A percentile compares a stretch with the other conserved stretches of the same genome.
Conservation (phyloP, 306 rosid genomes). For the Vigna nakashimae region DNA sequence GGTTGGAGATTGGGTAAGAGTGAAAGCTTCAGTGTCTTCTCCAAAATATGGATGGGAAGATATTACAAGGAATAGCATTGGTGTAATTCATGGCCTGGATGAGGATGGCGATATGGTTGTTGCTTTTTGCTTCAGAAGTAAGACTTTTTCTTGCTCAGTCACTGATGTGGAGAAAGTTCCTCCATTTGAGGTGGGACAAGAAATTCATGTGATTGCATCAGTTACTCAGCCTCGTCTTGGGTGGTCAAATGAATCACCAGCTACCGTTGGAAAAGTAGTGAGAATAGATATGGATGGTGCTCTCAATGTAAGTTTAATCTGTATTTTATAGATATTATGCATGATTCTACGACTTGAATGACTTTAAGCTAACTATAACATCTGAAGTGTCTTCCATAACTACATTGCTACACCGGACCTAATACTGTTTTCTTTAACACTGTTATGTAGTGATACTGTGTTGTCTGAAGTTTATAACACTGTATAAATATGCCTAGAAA, state of each 20-base stretch:
- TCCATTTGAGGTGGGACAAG: constrained; percentile 90
- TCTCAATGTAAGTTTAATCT: constrained; percentile 77
- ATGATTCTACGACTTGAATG: not conserved
- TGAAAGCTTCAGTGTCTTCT: constrained; percentile 95
- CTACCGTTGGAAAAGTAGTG: constrained; percentile 85
- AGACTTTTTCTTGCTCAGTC: constrained; percentile 86
- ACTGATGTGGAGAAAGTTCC: constrained; percentile 95
- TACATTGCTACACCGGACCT: constrained; percentile 20
- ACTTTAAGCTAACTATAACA: constrained; percentile 9
- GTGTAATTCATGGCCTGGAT: constrained; percentile 92
- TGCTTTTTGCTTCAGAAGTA: constrained; percentile 98
- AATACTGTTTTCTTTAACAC: constrained; percentile 10
- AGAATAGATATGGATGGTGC: constrained; percentile 97
- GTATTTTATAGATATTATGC: constrained; percentile 26
- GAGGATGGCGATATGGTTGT: constrained; percentile 94
- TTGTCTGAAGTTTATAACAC: constrained; percentile 17
- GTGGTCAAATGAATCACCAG: constrained; percentile 95
- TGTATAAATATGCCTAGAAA: constrained; percentile 15
- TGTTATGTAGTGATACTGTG: constrained; percentile 19
- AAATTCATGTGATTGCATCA: constrained; percentile 79
- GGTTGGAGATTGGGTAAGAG: constrained; percentile 99
- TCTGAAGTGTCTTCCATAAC: constrained; percentile 5
- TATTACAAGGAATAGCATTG: constrained; percentile 85
- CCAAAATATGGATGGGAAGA: constrained; percentile 99
- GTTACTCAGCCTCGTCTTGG: constrained; percentile 90